Evolutionary conservation across 2,329 filamentous ascomycete genomes (phyloP), one percentile per base, ranked within the genome.

Genomic region (Bipolaris cookei): DNA sequence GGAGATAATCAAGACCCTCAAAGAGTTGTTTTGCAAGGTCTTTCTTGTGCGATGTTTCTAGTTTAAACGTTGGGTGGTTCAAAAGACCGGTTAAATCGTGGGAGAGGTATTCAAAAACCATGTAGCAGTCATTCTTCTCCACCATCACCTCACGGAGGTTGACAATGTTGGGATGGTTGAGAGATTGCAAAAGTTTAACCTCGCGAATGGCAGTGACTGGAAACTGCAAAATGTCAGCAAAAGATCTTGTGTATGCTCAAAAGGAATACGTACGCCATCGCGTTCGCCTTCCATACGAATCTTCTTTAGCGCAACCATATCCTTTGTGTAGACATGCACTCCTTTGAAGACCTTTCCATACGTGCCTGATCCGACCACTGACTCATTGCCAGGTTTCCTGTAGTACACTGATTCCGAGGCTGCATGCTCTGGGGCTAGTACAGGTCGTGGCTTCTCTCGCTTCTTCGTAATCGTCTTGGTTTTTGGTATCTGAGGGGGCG

Each of bases 31-130:
- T 90, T 0, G 92, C 92, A 32, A 99, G 83, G 73, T 99, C 88
- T 77, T 99, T 99, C 78, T 92, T 96, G 75, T 98, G 93, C 0
- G 89, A 87, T 3, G 87, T 80, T 35, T 95, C 90, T 13, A 99
- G 85, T 58, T 88, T 89, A 78, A 97, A 99, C 0, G 89, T 90
- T 0, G 95, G 95, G 71, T 99, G 95, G 69, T 98, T 98, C 59
- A 99, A 86, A 30, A 99, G 82, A 13, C 95, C 95, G 2, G 95
- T 99, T 59, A 99, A 81, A 75, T 99, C 95, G 75, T 99, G 95
- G 1, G 95, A 94, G 30, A 98, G 84, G 73, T 99, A 99, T 76
- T 99, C 95, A 64, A 99, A 99, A 3, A 99, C 95, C 95, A 99
- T 99, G 78, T 96, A 99, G 76, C 95, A 99, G 77, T 98, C 93